Conservation (phyloP, 345 rosid genomes). For the Dipteronia sinensis region DNA sequence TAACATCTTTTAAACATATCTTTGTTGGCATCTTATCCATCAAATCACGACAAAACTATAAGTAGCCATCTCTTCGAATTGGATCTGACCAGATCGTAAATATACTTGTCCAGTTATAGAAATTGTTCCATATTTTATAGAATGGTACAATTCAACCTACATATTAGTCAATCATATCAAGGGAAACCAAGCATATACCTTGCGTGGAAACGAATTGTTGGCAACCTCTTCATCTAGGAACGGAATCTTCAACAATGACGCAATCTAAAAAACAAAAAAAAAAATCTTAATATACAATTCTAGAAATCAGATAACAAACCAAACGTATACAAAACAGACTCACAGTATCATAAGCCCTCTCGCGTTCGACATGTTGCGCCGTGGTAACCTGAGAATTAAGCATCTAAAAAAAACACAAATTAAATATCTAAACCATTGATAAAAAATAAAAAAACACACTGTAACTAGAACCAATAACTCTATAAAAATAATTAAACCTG, state of each 20-base stretch:
- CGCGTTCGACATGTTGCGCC: slow-evolving; percentile 74
- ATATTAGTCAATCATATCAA: background rate
- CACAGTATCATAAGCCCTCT: slow-evolving; percentile 80
- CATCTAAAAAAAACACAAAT: slow-evolving; percentile 40
- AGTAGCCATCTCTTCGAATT: background rate
- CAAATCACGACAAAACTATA: background rate
- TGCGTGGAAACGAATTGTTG: slow-evolving; percentile 67
- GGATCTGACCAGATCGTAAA: background rate
- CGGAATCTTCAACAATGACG: slow-evolving; percentile 85
- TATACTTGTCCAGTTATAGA: background rate
- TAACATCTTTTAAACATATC: background rate
- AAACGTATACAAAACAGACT: slow-evolving; percentile 30
- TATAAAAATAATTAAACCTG: slow-evolving; percentile 49
- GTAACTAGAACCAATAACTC: background rate
- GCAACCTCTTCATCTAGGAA: slow-evolving; percentile 76
- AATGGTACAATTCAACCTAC: background rate
- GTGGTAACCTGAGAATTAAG: slow-evolving; percentile 84
- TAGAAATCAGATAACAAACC: background rate
- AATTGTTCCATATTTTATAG: background rate
- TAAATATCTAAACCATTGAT: background rate
- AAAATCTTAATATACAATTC: slow-evolving; percentile 7
- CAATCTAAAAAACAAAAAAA: slow-evolving; percentile 45
- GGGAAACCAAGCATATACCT: slow-evolving; percentile 42
- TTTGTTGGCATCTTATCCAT: background rate
- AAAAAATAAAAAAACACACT: background rate